Conservation (phyloP, 352 stramenopile species). For the Pythium dissimile region DNA sequence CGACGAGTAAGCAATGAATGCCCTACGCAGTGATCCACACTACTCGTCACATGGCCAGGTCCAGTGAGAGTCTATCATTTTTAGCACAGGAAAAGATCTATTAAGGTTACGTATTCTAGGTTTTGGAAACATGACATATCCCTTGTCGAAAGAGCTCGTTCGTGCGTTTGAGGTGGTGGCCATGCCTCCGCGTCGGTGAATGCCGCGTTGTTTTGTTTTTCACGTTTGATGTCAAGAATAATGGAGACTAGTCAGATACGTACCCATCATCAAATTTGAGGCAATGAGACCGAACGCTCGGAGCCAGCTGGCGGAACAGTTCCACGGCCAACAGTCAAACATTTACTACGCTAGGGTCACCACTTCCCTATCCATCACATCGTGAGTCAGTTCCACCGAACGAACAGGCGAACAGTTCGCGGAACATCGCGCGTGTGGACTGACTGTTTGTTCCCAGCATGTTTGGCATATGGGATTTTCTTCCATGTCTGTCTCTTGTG, state of each 20-base stretch:
- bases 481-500: not conserved
- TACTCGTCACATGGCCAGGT: not conserved
- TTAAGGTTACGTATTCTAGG: constrained; percentile 31
- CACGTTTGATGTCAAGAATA: too few species aligned
- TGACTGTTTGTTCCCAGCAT: not conserved
- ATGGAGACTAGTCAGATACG: constrained; percentile 5
- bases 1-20: constrained; percentile 64
- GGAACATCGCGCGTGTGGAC: not conserved
- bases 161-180: not conserved
- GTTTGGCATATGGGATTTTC: too few species aligned
- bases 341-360: not conserved
- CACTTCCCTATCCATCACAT: not conserved
- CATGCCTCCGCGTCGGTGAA: not conserved
- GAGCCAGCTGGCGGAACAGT: constrained; percentile 17
- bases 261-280: constrained; percentile 5
- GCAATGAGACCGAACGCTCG: not conserved
- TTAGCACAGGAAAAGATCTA: constrained; percentile 25
- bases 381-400: not conserved
- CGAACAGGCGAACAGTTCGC: constrained; percentile 9
- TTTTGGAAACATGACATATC: constrained; percentile 4
- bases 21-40: too few species aligned
- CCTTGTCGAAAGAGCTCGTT: not conserved
- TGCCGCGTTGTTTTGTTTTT: not conserved
- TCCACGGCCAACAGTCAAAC: not conserved
- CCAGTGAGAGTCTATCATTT: constrained; percentile 12